Evolutionary conservation across 768 basidiomycete species (phyloP).

Genomic region (Amanita pallidorosea): DNA sequence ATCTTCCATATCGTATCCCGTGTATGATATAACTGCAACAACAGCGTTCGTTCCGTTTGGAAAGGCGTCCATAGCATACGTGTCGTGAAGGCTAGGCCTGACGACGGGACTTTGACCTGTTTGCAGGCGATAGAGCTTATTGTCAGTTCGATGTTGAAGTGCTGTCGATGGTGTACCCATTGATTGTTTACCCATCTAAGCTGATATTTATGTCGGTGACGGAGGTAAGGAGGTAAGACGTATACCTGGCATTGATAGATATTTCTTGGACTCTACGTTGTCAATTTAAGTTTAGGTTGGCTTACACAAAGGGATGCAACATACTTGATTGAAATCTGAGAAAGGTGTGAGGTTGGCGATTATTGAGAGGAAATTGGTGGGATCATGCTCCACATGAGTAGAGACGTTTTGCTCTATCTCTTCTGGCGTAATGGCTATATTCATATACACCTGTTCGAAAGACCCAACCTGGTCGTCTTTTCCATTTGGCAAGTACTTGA

Average conservation of each 20-base stretch:
- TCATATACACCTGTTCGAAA: constrained; percentile 99
- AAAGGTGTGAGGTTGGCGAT: constrained; percentile 97
- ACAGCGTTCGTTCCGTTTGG: constrained; percentile 97
- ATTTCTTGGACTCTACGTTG: constrained; percentile 68
- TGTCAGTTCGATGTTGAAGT: constrained; percentile 87
- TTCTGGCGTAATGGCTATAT: constrained; percentile 84
- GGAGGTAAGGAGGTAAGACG: constrained; percentile 5
- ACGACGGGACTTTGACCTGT: constrained; percentile 93
- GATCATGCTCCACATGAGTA: constrained; percentile 88
- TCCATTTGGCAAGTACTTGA: constrained; percentile 82
- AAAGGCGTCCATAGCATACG: constrained; percentile 97
- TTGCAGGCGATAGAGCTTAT: constrained; percentile 95
- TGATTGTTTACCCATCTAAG: constrained; percentile 97
- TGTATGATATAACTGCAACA: constrained; percentile 99
- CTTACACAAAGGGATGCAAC: constrained; percentile 16
- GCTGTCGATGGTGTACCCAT: constrained; percentile 98
- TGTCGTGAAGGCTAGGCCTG: constrained; percentile 82
- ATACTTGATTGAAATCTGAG: constrained; percentile 97
- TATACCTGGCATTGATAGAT: constrained; percentile 90
- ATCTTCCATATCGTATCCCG: constrained; percentile 99
- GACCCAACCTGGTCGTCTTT: constrained; percentile 85
- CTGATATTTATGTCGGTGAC: not conserved
- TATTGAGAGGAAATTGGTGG: constrained; percentile 94
- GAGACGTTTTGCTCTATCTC: constrained; percentile 73
- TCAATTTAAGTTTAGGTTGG: not conserved